Conservation (phyloP, 495 filamentous ascomycete species). For the Talaromyces nanjingensis region DNA sequence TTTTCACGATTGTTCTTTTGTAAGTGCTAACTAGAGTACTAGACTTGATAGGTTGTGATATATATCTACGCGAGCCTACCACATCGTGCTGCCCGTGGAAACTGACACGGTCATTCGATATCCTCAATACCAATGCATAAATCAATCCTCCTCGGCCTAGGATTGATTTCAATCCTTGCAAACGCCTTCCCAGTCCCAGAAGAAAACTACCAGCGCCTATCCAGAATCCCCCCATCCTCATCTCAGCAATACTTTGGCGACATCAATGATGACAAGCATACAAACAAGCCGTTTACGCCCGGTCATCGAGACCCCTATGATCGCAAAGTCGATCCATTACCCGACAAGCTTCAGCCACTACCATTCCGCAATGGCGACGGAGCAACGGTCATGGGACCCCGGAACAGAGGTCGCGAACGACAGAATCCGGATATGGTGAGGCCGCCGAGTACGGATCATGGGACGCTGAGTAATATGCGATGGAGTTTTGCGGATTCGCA, state of each 20-base stretch:
- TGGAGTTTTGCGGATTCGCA: slow-evolving; percentile 66
- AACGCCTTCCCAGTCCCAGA: neutral
- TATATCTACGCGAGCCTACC: too few relatives aligned
- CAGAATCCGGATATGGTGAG: slow-evolving; percentile 59
- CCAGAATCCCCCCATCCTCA: slow-evolving; percentile 9
- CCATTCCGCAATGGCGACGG: slow-evolving; percentile 61
- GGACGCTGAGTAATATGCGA: slow-evolving; percentile 54
- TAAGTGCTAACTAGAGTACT: too few relatives aligned
- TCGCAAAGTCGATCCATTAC: slow-evolving; percentile 49
- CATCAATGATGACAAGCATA: neutral
- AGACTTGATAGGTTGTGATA: too few relatives aligned
- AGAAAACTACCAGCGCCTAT: neutral
- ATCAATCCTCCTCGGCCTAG: neutral
- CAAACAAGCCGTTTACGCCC: slow-evolving; percentile 25
- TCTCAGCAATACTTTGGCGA: slow-evolving; percentile 9
- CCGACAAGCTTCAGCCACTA: slow-evolving; percentile 50
- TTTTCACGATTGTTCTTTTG: too few relatives aligned
- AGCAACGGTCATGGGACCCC: slow-evolving; percentile 55
- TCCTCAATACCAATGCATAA: neutral
- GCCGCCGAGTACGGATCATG: slow-evolving; percentile 58
- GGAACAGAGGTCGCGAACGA: slow-evolving; percentile 54
- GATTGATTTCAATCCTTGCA: neutral
- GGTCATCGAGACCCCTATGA: slow-evolving; percentile 41
- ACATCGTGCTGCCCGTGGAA: too few relatives aligned
- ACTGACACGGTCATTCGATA: neutral